A percentile compares a stretch with the other conserved stretches of the same genome.
Conservation (phyloP, 192 early-diverging fungal genomes). For the Haplosporangium gracile region DNA sequence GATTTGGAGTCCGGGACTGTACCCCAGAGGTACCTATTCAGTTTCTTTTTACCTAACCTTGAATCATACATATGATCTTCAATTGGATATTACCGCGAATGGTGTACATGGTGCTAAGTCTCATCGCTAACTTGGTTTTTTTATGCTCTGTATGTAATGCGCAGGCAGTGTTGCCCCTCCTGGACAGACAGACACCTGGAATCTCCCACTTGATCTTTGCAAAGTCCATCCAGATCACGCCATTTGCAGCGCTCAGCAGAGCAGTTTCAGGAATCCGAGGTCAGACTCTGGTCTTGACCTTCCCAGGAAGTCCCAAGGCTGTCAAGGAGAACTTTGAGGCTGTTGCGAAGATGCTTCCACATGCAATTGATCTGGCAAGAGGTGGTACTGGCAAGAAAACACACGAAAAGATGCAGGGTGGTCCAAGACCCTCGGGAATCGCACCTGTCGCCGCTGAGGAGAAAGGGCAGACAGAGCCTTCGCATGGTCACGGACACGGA, state of each 20-base stretch:
- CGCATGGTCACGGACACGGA: conserved; percentile 58
- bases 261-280: conserved; percentile 76
- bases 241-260: conserved; percentile 90
- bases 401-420: conserved; percentile 65
- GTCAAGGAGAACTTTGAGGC: conserved; percentile 86
- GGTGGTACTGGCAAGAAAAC: conserved; percentile 71
- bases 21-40: conserved; percentile 81
- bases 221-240: conserved; percentile 84
- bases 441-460: neutral
- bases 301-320: conserved; percentile 93
- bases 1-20: conserved; percentile 86
- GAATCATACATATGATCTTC: neutral
- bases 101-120: neutral
- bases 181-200: conserved; percentile 79
- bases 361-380: conserved; percentile 80
- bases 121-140: neutral
- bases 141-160: neutral
- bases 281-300: conserved; percentile 78
- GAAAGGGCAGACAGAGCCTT: conserved; percentile 8
- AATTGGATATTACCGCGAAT: neutral
- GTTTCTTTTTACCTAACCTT: neutral
- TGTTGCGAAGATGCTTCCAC: conserved; percentile 79
- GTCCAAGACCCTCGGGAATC: conserved; percentile 31
- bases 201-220: conserved; percentile 83
- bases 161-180: conserved; percentile 80